Evolutionary conservation across 306 rosid genomes (phyloP).

Genomic region (Prunus fruticosa): DNA sequence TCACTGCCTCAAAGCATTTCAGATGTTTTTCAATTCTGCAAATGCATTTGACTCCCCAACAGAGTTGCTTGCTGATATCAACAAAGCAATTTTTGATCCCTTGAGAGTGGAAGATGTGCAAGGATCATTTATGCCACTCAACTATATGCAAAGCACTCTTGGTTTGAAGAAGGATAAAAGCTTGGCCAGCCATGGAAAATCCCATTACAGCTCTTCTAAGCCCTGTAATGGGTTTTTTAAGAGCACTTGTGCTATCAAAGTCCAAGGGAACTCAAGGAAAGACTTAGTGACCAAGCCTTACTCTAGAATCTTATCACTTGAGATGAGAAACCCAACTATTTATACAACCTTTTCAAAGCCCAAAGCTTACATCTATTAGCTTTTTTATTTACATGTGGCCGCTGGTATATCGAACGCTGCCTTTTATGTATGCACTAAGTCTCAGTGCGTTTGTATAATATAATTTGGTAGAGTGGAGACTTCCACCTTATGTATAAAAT

Average conservation of each 20-base stretch:
- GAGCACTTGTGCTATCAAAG: neutral
- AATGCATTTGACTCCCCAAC: slow-evolving; percentile 28
- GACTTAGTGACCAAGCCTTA: neutral
- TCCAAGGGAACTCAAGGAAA: neutral
- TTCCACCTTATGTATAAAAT: too few relatives aligned
- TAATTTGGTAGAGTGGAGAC: too few relatives aligned
- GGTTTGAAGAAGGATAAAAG: neutral
- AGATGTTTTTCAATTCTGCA: slow-evolving; percentile 29
- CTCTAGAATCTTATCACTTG: neutral
- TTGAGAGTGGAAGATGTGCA: neutral
- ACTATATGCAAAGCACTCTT: neutral
- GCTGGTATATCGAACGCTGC: too few relatives aligned
- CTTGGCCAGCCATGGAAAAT: neutral
- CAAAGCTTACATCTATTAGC: neutral
- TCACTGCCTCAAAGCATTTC: slow-evolving; percentile 24
- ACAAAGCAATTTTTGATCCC: slow-evolving; percentile 22
- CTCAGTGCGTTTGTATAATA: too few relatives aligned
- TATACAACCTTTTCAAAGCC: neutral
- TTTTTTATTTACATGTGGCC: too few relatives aligned
- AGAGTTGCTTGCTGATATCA: slow-evolving; percentile 24
- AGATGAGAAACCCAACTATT: neutral
- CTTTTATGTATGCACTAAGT: too few relatives aligned
- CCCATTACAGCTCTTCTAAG: neutral
- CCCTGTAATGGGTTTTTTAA: neutral
- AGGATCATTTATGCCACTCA: too few relatives aligned